phyloP scores from a whole-genome alignment of 2,329 filamentous ascomycete species.

The Penicillium aurantiogriseum region DNA sequence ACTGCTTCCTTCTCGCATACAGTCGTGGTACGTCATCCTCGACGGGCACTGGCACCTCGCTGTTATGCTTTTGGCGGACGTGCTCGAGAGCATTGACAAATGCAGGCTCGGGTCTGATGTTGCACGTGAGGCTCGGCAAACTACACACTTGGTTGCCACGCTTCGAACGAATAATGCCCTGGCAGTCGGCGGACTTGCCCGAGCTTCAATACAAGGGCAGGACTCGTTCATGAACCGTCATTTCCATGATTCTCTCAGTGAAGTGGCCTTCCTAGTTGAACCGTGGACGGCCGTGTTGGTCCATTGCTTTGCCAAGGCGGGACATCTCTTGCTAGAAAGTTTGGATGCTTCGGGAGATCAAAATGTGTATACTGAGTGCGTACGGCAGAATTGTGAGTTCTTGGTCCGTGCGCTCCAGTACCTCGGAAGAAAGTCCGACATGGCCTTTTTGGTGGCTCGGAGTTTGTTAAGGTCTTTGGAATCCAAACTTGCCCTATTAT shows the following conservation, averaged over 20 bases:
- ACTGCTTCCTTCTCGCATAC: constrained; percentile 52
- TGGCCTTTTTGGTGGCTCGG: constrained; percentile 43
- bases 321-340: constrained; percentile 39
- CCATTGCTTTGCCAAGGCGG: constrained; percentile 53
- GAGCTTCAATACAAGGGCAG: constrained; percentile 44
- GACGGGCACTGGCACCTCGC: constrained; percentile 60
- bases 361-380: constrained; percentile 1
- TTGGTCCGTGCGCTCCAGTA: constrained; percentile 56
- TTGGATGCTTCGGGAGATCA: constrained; percentile 1
- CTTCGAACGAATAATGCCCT: constrained; percentile 48
- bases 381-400: constrained; percentile 39
- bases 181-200: constrained; percentile 51
- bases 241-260: constrained; percentile 55
- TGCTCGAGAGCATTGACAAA: constrained; percentile 53
- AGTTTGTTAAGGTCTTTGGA: constrained; percentile 37
- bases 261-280: constrained; percentile 58
- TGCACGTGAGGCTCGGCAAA: constrained; percentile 27
- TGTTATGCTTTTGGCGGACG: constrained; percentile 55
- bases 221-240: constrained; percentile 18
- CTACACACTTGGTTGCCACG: constrained; percentile 36
- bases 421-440: constrained; percentile 57
- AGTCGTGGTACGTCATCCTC: constrained; percentile 61
- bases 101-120: constrained; percentile 11
- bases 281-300: constrained; percentile 60
- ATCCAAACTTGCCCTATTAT: neutral